A percentile compares a stretch with the other conserved stretches of the same genome.
phyloP scores from a whole-genome alignment of 805 yeast species.

The Dipodascus albidus region DNA sequence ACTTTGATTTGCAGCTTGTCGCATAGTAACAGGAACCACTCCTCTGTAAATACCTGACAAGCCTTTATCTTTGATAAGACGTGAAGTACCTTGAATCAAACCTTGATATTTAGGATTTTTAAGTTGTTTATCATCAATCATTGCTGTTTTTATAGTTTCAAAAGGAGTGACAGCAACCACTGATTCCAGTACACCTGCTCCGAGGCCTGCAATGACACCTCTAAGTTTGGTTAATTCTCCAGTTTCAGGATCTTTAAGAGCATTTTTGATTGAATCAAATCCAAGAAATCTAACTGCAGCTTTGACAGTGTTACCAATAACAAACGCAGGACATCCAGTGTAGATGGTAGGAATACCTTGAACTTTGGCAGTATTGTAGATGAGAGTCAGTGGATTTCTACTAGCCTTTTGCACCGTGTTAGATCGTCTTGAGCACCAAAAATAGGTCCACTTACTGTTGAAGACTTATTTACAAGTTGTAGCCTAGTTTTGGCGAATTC shows the following conservation, averaged over 20 bases:
- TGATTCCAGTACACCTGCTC: conserved; percentile 90
- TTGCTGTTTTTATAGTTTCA: conserved; percentile 90
- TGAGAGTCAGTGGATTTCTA: conserved; percentile 74
- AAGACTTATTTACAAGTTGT: conserved; percentile 41
- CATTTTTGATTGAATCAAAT: conserved; percentile 72
- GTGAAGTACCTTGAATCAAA: conserved; percentile 47
- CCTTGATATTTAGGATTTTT: conserved; percentile 64
- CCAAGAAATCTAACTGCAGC: conserved; percentile 94
- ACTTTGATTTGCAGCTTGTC: conserved; percentile 94
- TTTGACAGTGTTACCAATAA: conserved; percentile 90
- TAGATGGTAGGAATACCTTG: conserved; percentile 76
- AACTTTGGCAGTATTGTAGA: conserved; percentile 57
- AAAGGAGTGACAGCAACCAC: conserved; percentile 93
- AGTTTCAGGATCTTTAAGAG: conserved; percentile 58
- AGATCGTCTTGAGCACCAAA: conserved; percentile 1
- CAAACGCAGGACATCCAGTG: conserved; percentile 95
- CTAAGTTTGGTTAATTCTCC: conserved; percentile 84
- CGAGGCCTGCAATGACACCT: conserved; percentile 94
- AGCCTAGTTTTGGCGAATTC: conserved; percentile 93
- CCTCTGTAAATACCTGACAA: conserved; percentile 80
- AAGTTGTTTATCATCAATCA: conserved; percentile 84
- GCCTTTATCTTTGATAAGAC: conserved; percentile 67
- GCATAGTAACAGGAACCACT: conserved; percentile 79
- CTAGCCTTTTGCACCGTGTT: conserved; percentile 43
- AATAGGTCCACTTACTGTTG: conserved; percentile 9